Evolutionary conservation across 768 basidiomycete genomes (phyloP).

Genomic region (Amanita exitialis): DNA sequence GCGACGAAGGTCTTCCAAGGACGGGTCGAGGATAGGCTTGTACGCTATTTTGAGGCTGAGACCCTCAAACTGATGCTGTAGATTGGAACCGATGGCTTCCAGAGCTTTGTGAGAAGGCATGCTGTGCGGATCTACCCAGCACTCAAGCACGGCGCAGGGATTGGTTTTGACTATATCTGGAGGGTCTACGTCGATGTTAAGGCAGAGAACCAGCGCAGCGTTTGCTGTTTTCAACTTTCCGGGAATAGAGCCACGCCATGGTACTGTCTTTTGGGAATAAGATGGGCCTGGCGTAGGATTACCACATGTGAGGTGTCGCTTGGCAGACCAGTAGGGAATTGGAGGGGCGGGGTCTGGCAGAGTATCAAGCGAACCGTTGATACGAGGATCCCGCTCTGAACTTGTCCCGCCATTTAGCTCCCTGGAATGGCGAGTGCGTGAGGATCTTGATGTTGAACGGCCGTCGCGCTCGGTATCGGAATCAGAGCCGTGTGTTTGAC

Average conservation of each 20-base stretch:
- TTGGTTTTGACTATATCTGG: constrained; percentile 97
- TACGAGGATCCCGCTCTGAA: constrained; percentile 20
- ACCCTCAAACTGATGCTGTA: constrained; percentile 93
- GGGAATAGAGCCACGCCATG: constrained; percentile 75
- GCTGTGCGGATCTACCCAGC: constrained; percentile 94
- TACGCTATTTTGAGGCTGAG: constrained; percentile 91
- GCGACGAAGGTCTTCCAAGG: constrained; percentile 85
- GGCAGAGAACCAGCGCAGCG: constrained; percentile 81
- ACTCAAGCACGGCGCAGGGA: constrained; percentile 90
- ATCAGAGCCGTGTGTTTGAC: constrained; percentile 29
- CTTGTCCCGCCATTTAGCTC: constrained; percentile 18
- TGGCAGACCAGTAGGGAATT: constrained; percentile 78
- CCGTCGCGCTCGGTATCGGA: constrained; percentile 45
- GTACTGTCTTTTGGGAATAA: constrained; percentile 53
- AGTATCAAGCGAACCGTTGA: constrained; percentile 36
- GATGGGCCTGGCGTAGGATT: constrained; percentile 69
- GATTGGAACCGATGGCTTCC: constrained; percentile 85
- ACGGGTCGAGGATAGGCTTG: constrained; percentile 92
- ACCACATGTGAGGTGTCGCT: constrained; percentile 85
- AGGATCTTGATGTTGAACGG: constrained; percentile 37
- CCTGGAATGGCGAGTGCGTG: constrained; percentile 24
- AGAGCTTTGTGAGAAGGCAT: constrained; percentile 90
- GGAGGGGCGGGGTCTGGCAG: constrained; percentile 43
- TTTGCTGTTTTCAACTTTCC: constrained; percentile 88
- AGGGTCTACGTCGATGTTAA: constrained; percentile 97